Percentiles rank a stretch among this genome's conserved stretches.
Evolutionary conservation across 2,329 filamentous ascomycete genomes (phyloP).

Genomic region (Macrophomina pseudophaseolina): DNA sequence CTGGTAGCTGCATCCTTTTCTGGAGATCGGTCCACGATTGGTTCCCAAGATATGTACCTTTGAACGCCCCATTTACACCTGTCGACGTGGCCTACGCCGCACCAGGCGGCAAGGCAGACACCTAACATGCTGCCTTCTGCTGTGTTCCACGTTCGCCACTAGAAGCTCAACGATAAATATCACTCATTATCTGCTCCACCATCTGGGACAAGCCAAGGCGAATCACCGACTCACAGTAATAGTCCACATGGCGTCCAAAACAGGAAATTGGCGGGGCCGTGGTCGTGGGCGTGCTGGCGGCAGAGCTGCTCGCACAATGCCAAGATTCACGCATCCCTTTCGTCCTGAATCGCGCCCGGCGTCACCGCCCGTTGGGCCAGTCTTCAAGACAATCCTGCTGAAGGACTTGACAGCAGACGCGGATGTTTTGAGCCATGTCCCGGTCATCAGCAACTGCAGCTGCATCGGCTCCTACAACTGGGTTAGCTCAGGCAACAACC

Average conservation of each 20-base stretch:
- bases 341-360: constrained; percentile 1
- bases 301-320: constrained; percentile 31
- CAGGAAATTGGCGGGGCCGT: constrained; percentile 35
- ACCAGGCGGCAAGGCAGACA: constrained; percentile 9
- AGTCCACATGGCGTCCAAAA: not conserved
- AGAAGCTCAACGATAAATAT: not conserved
- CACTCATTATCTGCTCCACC: not conserved
- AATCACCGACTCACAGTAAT: not conserved
- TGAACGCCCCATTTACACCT: not conserved
- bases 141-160: not conserved
- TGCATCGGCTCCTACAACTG: constrained; percentile 61
- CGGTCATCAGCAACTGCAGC: constrained; percentile 46
- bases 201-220: no score
- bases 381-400: constrained; percentile 33
- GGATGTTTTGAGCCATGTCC: not conserved
- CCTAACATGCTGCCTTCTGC: not conserved
- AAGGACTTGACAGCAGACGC: constrained; percentile 23
- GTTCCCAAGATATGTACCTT: not conserved
- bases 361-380: constrained; percentile 38
- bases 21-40: not conserved
- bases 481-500: constrained; percentile 41
- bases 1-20: not conserved
- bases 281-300: constrained; percentile 25
- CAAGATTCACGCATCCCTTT: not conserved
- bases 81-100: not conserved